Percentiles rank a stretch among this genome's conserved stretches.
Conservation (phyloP, 306 rosid genomes). For the Lathyrus oleraceus region DNA sequence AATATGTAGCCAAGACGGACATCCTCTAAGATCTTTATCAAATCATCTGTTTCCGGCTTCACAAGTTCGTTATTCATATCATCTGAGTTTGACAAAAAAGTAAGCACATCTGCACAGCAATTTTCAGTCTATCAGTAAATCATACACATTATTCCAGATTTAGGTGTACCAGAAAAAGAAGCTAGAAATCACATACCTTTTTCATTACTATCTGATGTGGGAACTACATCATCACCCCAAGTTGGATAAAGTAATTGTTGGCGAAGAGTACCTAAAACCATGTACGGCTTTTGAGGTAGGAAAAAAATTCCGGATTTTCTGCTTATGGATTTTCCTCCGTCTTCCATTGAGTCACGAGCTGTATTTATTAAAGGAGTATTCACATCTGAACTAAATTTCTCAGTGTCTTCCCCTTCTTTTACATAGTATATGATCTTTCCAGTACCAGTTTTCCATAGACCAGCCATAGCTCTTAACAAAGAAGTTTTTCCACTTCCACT, state of each 20-base stretch:
- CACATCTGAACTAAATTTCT: conserved; percentile 44
- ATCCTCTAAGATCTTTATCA: conserved; percentile 69
- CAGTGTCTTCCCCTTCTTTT: conserved; percentile 46
- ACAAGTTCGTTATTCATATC: conserved; percentile 36
- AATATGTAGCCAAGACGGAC: conserved; percentile 81
- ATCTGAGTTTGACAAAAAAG: conserved; percentile 68
- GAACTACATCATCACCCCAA: conserved; percentile 64
- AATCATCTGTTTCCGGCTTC: conserved; percentile 75
- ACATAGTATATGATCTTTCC: conserved; percentile 73
- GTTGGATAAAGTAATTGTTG: conserved; percentile 92
- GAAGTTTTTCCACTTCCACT: conserved; percentile 96
- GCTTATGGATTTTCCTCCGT: conserved; percentile 43
- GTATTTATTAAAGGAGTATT: conserved; percentile 28
- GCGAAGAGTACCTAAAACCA: conserved; percentile 95
- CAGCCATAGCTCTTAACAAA: conserved; percentile 88
- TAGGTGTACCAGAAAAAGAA: conserved; percentile 15
- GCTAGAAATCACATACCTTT: conserved; percentile 47
- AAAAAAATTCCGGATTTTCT: conserved; percentile 69
- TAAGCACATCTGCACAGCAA: conserved; percentile 60
- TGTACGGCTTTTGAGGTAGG: conserved; percentile 96
- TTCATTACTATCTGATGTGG: conserved; percentile 42
- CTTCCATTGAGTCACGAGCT: conserved; percentile 34
- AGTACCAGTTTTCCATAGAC: conserved; percentile 86
- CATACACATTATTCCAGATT: conserved; percentile 1
- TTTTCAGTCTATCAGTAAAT: conserved; percentile 29